Evolutionary conservation across 352 stramenopile genomes (phyloP), one percentile per base, ranked within the genome.

Genomic region (Globisporangium iwayamae): DNA sequence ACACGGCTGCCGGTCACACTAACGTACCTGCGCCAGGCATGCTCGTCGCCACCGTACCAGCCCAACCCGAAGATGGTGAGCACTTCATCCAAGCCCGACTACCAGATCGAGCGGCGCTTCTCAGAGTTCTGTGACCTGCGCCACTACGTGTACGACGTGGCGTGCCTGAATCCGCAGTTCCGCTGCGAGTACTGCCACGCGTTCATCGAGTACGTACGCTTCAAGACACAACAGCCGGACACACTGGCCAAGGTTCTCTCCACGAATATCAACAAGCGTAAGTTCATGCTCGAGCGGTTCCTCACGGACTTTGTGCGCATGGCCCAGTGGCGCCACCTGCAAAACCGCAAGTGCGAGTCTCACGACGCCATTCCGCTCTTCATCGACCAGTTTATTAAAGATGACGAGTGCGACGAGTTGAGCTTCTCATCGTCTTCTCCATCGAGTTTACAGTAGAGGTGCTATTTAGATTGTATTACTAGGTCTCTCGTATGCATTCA

Each of bases 281-380:
- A 77, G 60, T 56, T 63, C 25, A 85, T 88, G 55, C 55, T 88
- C 20, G 62, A 66, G 43, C 68, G 73, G 1, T 76, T 90, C 55
- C 67, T 88, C 45, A 75, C 43, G 18, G 76, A 88, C 58, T 83
- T 87, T 38, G 46, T 76, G 36, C 71, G 73, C 48, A 72, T 85
- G 28, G 76, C 76, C 18, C 74, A 80, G 62, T 78, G 78, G 43
- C 73, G 78, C 22, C 66, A 72, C 43, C 74, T 75, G 59, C 70
- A 74, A 61, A 63, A 60, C 20, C 72, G 76, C 51, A 69, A 71
- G 34, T 90, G 78, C 39, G 71, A 85, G 45, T 71, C 72, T 3
- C 67, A 79, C 45, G 61, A 80, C 41, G 69, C 83, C 56, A 63
- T 90, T 47, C 76, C 76, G 3, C 62, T 69, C 32, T 45, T 88